These are phyloP conservation scores for Phaeosphaeria sp. DNA, from an alignment of 2,329 filamentous ascomycete genomes.

Conservation along the genomic window DNA sequence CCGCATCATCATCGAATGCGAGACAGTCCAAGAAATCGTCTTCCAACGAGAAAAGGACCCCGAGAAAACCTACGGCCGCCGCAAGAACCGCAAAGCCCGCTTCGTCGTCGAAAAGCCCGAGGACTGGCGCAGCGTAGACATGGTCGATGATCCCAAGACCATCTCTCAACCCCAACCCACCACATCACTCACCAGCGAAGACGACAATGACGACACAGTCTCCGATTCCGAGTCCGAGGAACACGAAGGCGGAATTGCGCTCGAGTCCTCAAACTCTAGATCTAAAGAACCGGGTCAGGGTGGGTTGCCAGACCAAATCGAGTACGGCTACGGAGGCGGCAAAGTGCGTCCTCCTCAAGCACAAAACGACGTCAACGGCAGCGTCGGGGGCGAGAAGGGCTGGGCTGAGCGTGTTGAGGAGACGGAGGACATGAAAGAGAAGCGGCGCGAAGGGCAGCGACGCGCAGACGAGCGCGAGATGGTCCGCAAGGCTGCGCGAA, in stretches of 20 bases:
- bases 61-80: conserved; percentile 53
- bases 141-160: conserved; percentile 42
- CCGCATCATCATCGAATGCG: conserved; percentile 58
- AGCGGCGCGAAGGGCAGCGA: conserved; percentile 58
- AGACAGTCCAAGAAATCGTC: conserved; percentile 58
- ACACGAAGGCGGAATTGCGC: conserved; percentile 20
- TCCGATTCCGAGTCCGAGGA: conserved; percentile 24
- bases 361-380: conserved; percentile 62
- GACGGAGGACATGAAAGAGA: conserved; percentile 59
- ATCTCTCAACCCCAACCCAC: conserved; percentile 3
- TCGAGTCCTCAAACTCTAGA: conserved; percentile 13
- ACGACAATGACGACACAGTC: conserved; percentile 13
- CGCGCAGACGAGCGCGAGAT: conserved; percentile 62
- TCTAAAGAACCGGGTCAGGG: not conserved
- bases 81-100: conserved; percentile 55
- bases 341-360: conserved; percentile 50
- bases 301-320: conserved; percentile 15
- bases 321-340: conserved; percentile 38
- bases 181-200: conserved; percentile 14
- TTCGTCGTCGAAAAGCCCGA: conserved; percentile 47
- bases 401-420: conserved; percentile 61
- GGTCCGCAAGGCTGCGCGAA: conserved; percentile 68
- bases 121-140: conserved; percentile 55
- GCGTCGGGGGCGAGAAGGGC: conserved; percentile 63
- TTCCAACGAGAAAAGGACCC: conserved; percentile 58